Base-by-base conservation (phyloP, 306 rosid species). In the Senna tora region DNA sequence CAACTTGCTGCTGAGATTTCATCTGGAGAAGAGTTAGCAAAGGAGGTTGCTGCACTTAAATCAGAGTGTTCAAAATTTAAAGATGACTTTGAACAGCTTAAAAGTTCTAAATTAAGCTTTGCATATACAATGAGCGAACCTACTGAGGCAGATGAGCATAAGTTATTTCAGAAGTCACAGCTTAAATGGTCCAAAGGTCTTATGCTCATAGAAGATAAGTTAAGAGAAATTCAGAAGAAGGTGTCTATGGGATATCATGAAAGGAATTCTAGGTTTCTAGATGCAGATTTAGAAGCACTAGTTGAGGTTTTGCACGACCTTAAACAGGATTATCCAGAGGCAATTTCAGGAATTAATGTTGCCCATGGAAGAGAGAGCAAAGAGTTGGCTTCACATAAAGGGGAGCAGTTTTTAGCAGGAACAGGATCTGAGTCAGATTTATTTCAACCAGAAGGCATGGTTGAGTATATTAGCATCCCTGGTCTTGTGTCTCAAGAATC, bases 1-100 rank as follows among this genome's bases (percentile, higher is more conserved):
- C 90, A 89, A 72, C 88, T 95, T 82, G 82, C 86, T 76, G 76
- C 88, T 17, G 99, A 95, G 88, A 83, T 92, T 73, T 80, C 88
- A 67, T 89, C 96, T 3, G 90, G 99, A 36, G 90, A 91, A 85
- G 83, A 56, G 62, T 80, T 95, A 50, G 82, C 84, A 43, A 87
- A 84, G 67, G 97, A 95, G 84, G 90, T 95, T 71, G 74, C 82
- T 47, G 72, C 71, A 34, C 81, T 91, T 78, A 86, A 90, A 80
- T 88, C 89, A 17, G 96, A 89, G 78, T 89, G 96, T 82, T 83
- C 85, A 64, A 84, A 82, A 79, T 80, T 95, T 62, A 95, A 88
- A 88, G 79, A 79, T 58, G 97, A 89, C 75, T 85, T 91, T 52
- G 96, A 84, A 67, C 75, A 69, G 80, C 78, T 76, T 63, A 88